These are phyloP conservation scores for Ceratocystis harringtonii DNA, from an alignment of 2,329 filamentous ascomycete genomes.

Conservation along the genomic window DNA sequence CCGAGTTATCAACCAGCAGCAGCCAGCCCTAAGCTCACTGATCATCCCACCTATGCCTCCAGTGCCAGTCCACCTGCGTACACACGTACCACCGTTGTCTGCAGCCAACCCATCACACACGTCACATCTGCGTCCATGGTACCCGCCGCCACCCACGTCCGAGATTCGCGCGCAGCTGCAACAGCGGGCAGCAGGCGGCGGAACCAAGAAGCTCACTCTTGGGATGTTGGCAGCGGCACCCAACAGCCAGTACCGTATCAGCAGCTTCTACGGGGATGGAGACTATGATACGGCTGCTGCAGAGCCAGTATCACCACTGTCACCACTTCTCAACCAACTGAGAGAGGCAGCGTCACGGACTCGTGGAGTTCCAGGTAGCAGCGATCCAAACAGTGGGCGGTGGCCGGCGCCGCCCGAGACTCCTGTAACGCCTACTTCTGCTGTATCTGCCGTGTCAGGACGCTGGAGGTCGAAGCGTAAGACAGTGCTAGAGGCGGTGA, in stretches of 20 bases:
- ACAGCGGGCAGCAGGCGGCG: background rate
- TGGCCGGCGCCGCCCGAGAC: slow-evolving; percentile 15
- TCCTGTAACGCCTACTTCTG: slow-evolving; percentile 18
- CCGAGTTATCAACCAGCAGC: slow-evolving; percentile 5
- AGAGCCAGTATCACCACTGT: slow-evolving; percentile 21
- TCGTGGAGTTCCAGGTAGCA: background rate
- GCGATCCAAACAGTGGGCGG: background rate
- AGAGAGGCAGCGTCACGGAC: slow-evolving; percentile 11
- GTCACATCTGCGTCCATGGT: slow-evolving; percentile 14
- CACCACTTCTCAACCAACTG: slow-evolving; percentile 18
- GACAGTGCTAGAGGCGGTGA: slow-evolving; percentile 34
- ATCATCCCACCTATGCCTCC: slow-evolving; percentile 15
- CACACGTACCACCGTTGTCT: background rate
- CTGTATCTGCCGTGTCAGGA: slow-evolving; percentile 16
- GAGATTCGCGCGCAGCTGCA: slow-evolving; percentile 7
- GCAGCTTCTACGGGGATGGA: slow-evolving; percentile 12
- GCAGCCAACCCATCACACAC: background rate
- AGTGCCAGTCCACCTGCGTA: slow-evolving; percentile 10
- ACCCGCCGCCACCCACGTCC: slow-evolving; percentile 17
- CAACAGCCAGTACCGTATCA: slow-evolving; percentile 3
- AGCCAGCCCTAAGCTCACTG: background rate
- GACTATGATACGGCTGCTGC: background rate
- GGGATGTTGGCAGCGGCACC: slow-evolving; percentile 14
- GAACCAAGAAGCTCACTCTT: slow-evolving; percentile 9
- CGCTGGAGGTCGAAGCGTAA: slow-evolving; percentile 26